phyloP scores from a whole-genome alignment of 2,329 filamentous ascomycete genomes.

The Aspergillus sp. region DNA sequence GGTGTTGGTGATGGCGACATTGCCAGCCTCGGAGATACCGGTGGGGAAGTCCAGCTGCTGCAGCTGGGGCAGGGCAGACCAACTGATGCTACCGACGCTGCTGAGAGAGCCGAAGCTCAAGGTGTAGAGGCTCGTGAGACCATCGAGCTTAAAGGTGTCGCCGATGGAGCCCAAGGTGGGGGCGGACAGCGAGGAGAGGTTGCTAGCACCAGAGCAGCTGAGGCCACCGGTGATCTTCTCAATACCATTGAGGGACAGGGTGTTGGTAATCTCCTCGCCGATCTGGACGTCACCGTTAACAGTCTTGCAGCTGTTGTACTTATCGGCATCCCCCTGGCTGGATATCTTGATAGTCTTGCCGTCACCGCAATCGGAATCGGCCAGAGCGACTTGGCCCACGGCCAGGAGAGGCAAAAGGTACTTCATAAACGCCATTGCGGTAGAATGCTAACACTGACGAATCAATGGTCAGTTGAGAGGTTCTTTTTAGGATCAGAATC shows the following conservation, averaged over 20 bases:
- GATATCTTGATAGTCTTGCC: conserved; percentile 39
- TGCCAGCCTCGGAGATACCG: conserved; percentile 58
- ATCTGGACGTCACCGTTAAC: conserved; percentile 63
- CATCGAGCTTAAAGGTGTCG: conserved; percentile 60
- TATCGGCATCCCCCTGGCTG: conserved; percentile 56
- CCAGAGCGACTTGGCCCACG: conserved; percentile 41
- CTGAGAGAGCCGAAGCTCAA: conserved; percentile 60
- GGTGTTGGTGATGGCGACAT: conserved; percentile 76
- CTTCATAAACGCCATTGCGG: conserved; percentile 46
- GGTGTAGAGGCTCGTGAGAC: conserved; percentile 59
- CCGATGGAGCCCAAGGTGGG: conserved; percentile 56
- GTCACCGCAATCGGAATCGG: conserved; percentile 11
- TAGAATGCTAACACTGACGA: neutral
- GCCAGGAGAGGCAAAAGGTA: conserved; percentile 51
- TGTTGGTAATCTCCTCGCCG: conserved; percentile 46
- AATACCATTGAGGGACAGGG: conserved; percentile 55
- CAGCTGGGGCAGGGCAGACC: conserved; percentile 61
- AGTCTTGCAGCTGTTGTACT: conserved; percentile 58
- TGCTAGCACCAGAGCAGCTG: conserved; percentile 45
- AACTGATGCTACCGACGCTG: conserved; percentile 59
- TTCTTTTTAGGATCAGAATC: no score
- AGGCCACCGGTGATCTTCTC: conserved; percentile 52
- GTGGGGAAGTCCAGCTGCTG: conserved; percentile 52
- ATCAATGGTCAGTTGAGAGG: neutral
- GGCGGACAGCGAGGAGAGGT: conserved; percentile 57